Evolutionary conservation across 768 basidiomycete species (phyloP).

Genomic region (Mycena kentingensis): DNA sequence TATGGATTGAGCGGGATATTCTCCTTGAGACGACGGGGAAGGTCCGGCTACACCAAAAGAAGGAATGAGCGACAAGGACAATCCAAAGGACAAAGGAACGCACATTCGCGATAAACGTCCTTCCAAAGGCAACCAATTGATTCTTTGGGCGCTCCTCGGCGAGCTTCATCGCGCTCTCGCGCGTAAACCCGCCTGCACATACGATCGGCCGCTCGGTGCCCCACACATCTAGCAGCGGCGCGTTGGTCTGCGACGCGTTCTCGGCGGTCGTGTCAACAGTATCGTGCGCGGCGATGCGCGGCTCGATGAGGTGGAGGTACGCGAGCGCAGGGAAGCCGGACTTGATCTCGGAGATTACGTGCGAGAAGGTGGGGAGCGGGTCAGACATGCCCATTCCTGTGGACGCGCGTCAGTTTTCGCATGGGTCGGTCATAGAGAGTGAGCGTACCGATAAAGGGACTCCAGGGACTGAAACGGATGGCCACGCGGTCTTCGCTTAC

Average conservation of each 20-base stretch:
- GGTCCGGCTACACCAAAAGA: constrained; percentile 31
- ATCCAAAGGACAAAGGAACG: not conserved
- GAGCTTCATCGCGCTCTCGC: constrained; percentile 28
- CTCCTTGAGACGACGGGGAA: constrained; percentile 29
- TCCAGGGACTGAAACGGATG: constrained; percentile 43
- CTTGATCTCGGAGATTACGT: constrained; percentile 29
- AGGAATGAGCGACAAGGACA: not conserved
- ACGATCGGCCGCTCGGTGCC: constrained; percentile 25
- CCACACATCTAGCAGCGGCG: constrained; percentile 35
- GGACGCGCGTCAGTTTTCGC: constrained; percentile 28
- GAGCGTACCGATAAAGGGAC: constrained; percentile 30
- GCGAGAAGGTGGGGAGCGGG: constrained; percentile 35
- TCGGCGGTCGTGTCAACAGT: not conserved
- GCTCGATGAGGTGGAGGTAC: constrained; percentile 40
- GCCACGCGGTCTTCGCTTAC: constrained; percentile 45
- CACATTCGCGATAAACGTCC: constrained; percentile 8
- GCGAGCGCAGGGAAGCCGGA: constrained; percentile 34
- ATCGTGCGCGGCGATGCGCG: constrained; percentile 27
- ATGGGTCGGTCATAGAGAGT: constrained; percentile 8
- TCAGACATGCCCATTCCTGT: constrained; percentile 34
- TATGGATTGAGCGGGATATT: constrained; percentile 31
- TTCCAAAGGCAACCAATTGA: constrained; percentile 5
- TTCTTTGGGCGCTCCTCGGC: constrained; percentile 23
- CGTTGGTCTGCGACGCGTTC: constrained; percentile 25
- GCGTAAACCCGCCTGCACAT: constrained; percentile 31